A percentile compares a stretch with the other conserved stretches of the same genome.
phyloP scores from a whole-genome alignment of 1,139 yeast species.

The Magnusiomyces ingens region DNA sequence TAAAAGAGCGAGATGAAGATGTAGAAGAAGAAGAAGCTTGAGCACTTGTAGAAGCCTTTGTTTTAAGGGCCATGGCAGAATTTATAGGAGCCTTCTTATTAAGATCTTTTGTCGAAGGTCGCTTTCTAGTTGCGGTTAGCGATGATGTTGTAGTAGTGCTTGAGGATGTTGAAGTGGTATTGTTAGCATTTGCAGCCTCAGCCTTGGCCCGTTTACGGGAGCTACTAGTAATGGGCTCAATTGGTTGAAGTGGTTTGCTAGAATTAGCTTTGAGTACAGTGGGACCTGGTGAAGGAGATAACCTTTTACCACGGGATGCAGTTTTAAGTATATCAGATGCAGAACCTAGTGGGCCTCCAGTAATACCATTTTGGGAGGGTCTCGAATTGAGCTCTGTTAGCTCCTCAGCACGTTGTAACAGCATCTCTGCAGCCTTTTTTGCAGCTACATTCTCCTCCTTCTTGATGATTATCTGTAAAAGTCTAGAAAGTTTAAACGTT shows the following conservation, averaged over 20 bases:
- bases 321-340: too few relatives aligned
- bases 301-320: too few relatives aligned
- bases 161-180: conserved; percentile 2
- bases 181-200: conserved; percentile 6
- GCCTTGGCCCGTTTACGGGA: conserved; percentile 2
- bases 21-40: conserved; percentile 5
- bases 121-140: conserved; percentile 3
- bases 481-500: conserved; percentile 22
- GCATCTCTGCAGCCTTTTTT: conserved; percentile 5
- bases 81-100: not conserved
- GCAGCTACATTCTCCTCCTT: conserved; percentile 19
- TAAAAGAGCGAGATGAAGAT: not conserved
- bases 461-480: conserved; percentile 16
- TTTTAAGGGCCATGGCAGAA: not conserved
- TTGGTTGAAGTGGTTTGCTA: not conserved
- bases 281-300: too few relatives aligned
- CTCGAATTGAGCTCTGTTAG: conserved; percentile 7
- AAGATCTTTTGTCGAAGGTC: not conserved
- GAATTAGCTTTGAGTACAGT: too few relatives aligned
- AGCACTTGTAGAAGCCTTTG: conserved; percentile 2
- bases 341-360: too few relatives aligned
- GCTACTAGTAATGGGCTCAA: conserved; percentile 4
- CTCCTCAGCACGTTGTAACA: conserved; percentile 9
- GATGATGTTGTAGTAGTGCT: conserved; percentile 3
- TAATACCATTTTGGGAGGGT: too few relatives aligned